phyloP scores from a whole-genome alignment of 768 basidiomycete species.

The Mycena albidolilacea region DNA sequence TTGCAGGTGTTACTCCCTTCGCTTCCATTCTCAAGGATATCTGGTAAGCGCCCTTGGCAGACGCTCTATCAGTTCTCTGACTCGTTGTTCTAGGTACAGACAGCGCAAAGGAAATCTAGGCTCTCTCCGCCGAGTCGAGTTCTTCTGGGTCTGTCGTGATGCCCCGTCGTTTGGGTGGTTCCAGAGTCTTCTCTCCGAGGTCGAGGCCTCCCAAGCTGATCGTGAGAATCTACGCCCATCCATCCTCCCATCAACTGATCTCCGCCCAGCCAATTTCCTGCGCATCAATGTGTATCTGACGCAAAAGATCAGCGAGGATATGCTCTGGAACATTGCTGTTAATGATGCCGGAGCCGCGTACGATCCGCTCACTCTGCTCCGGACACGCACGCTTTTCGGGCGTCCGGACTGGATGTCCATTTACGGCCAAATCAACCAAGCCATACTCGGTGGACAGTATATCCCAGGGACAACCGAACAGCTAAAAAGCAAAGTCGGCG shows the following conservation, averaged over 20 bases:
- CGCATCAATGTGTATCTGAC: slow-evolving; percentile 94
- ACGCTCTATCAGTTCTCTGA: neutral
- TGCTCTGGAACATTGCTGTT: slow-evolving; percentile 93
- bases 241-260: slow-evolving; percentile 19
- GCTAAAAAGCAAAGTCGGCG: slow-evolving; percentile 86
- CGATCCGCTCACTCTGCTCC: slow-evolving; percentile 90
- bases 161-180: slow-evolving; percentile 97
- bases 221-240: slow-evolving; percentile 61
- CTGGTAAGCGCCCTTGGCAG: slow-evolving; percentile 10
- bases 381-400: slow-evolving; percentile 93
- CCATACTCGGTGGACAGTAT: slow-evolving; percentile 87
- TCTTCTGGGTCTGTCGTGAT: slow-evolving; percentile 95
- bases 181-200: slow-evolving; percentile 88
- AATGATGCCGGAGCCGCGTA: slow-evolving; percentile 89
- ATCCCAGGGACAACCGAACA: slow-evolving; percentile 85
- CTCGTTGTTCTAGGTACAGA: slow-evolving; percentile 61
- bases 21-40: slow-evolving; percentile 87
- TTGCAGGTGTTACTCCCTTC: slow-evolving; percentile 75
- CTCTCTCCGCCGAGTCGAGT: slow-evolving; percentile 89
- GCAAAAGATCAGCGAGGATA: slow-evolving; percentile 86
- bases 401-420: slow-evolving; percentile 92
- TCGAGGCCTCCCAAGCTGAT: slow-evolving; percentile 91
- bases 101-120: slow-evolving; percentile 85
- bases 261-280: slow-evolving; percentile 83
- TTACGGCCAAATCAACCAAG: slow-evolving; percentile 79